Conservation (phyloP, 2,329 filamentous ascomycete genomes). For the Penicillium sp. region DNA sequence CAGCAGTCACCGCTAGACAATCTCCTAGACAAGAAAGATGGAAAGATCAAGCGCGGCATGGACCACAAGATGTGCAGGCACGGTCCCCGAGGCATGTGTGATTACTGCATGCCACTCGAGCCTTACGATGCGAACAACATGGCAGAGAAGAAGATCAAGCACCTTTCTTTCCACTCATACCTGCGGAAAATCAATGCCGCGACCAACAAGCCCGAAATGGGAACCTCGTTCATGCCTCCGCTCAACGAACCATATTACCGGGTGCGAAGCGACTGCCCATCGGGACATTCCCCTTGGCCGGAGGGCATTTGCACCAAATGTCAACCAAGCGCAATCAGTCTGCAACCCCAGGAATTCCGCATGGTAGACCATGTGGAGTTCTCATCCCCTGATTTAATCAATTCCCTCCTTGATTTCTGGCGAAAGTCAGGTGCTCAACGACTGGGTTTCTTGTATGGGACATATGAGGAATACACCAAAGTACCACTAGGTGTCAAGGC, state of each 20-base stretch:
- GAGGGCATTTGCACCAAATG: conserved; percentile 98
- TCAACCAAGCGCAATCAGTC: conserved; percentile 91
- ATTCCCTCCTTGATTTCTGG: conserved; percentile 91
- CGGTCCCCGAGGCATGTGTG: conserved; percentile 96
- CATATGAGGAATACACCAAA: conserved; percentile 85
- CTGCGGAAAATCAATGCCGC: conserved; percentile 92
- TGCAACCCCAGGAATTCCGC: conserved; percentile 89
- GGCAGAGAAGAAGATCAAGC: conserved; percentile 96
- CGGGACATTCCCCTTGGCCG: conserved; percentile 89
- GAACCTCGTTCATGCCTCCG: conserved; percentile 93
- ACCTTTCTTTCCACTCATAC: conserved; percentile 92
- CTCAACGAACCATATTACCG: conserved; percentile 90
- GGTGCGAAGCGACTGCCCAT: conserved; percentile 84
- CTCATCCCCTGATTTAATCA: conserved; percentile 76
- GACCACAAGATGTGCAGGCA: conserved; percentile 91
- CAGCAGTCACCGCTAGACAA: conserved; percentile 87
- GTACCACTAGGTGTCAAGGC: conserved; percentile 94
- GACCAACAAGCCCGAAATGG: conserved; percentile 93
- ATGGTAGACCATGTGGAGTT: conserved; percentile 99
- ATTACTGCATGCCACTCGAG: conserved; percentile 96
- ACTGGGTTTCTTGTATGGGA: conserved; percentile 86
- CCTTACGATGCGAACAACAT: conserved; percentile 89
- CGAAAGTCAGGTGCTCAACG: conserved; percentile 79
- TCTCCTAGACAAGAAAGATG: conserved; percentile 78
- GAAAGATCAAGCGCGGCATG: conserved; percentile 76